Conservation (phyloP, 768 basidiomycete genomes). For the Trametes punicea region DNA sequence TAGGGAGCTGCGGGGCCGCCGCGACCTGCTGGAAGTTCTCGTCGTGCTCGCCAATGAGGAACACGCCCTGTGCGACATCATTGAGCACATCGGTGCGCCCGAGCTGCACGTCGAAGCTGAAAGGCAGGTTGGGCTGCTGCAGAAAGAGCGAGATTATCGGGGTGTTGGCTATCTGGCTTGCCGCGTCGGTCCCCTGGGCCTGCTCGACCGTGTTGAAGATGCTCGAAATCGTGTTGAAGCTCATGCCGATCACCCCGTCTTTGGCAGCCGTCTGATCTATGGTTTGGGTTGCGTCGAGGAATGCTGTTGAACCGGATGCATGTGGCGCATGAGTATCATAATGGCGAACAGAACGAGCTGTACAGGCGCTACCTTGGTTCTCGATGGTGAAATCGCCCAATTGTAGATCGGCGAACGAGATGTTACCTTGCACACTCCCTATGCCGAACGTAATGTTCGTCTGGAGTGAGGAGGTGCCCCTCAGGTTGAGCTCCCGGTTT, state of each 20-base stretch:
- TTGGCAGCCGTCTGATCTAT: conserved; percentile 63
- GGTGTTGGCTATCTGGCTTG: conserved; percentile 13
- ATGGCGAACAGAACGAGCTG: conserved; percentile 52
- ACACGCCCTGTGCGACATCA: conserved; percentile 25
- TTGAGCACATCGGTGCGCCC: conserved; percentile 23
- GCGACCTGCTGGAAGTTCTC: conserved; percentile 19
- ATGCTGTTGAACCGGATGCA: conserved; percentile 41
- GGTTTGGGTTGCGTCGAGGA: conserved; percentile 36
- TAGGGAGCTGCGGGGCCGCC: conserved; percentile 32
- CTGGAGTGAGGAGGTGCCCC: conserved; percentile 30
- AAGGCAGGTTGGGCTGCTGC: conserved; percentile 22
- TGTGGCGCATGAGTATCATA: conserved; percentile 59
- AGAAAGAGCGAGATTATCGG: conserved; percentile 26
- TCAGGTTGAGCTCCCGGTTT: conserved; percentile 23
- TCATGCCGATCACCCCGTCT: conserved; percentile 70
- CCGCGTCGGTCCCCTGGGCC: conserved; percentile 15
- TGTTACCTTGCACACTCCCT: conserved; percentile 36
- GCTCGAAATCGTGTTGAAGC: conserved; percentile 68
- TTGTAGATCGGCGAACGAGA: conserved; percentile 35
- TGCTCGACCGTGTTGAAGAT: conserved; percentile 42
- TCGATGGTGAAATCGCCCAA: conserved; percentile 46
- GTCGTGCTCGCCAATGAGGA: conserved; percentile 29
- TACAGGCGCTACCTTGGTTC: conserved; percentile 44
- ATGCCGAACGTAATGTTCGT: conserved; percentile 36
- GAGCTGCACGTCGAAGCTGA: conserved; percentile 28